Evolutionary conservation across 1,284 basidiomycete species (phyloP), one percentile per base, ranked within the genome.

Genomic region (Amylostereum areolatum): DNA sequence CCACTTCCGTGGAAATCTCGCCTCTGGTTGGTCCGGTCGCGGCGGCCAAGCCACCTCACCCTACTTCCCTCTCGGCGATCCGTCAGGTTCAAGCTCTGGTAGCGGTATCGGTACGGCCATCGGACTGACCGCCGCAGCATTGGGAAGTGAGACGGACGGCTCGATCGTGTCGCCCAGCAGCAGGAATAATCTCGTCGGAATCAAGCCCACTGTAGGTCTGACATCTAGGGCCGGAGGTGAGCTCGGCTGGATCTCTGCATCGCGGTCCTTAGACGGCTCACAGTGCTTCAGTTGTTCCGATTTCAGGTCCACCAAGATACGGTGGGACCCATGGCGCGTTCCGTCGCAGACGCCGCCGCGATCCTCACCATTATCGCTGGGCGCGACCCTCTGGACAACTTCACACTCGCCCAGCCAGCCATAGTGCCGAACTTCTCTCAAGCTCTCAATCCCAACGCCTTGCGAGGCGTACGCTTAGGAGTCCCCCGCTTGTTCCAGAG

Each of bases 111-210:
- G 77, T 25, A 69, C 74, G 1, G 76, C 83, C 0, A 83, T 85
- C 25, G 84, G 84, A 3, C 71, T 88, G 4, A 69, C 74, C 4
- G 71, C 82, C 2, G 78, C 73, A 0, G 67, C 81, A 0, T 69
- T 88, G 0, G 85, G 85, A 0, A 72, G 75, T 1, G 85, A 88
- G 61, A 85, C 83, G 1, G 78, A 83, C 55, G 81, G 83, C 8
- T 82, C 79, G 48, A 83, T 85, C 49, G 72, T 73, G 8, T 77
- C 73, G 39, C 69, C 65, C 11, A 62, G 71, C 50, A 68, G 66
- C 45, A 57, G 57, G 28, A 71, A 73, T 47, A 77, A 75, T 40
- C 51, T 78, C 3, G 75, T 77, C 1, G 77, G 77, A 1, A 72
- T 78, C 48, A 77, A 77, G 58, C 75, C 77, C 2, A 77, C 74